These are phyloP conservation scores for Crataegus laevigata DNA, from an alignment of 306 rosid species.

Conservation along the genomic window DNA sequence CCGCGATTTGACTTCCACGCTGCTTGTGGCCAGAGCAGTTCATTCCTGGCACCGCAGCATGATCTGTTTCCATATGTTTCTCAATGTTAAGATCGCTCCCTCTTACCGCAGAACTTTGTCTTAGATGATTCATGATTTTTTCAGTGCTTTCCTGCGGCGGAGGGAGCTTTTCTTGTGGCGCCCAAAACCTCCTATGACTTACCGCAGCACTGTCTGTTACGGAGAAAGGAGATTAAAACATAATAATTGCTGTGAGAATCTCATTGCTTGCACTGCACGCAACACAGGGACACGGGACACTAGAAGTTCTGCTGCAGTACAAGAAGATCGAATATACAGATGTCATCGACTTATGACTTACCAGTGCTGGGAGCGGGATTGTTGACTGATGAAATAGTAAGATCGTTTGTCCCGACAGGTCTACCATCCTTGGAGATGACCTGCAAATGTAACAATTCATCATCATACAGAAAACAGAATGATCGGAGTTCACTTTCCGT, in stretches of 20 bases:
- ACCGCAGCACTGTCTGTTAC: constrained; percentile 23
- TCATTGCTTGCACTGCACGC: not conserved
- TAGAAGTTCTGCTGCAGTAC: not conserved
- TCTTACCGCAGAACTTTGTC: constrained; percentile 19
- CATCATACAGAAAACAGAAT: not conserved
- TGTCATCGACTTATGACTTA: constrained; percentile 11
- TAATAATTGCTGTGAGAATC: not conserved
- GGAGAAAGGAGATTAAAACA: constrained; percentile 2
- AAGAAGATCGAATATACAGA: not conserved
- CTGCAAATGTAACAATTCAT: constrained; percentile 29
- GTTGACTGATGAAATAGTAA: constrained; percentile 15
- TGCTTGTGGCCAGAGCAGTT: constrained; percentile 13
- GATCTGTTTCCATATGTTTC: not conserved
- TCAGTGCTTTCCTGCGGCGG: constrained; percentile 31
- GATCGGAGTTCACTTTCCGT: not conserved
- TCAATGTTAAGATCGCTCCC: constrained; percentile 3
- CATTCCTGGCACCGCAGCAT: constrained; percentile 8
- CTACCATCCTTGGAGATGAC: constrained; percentile 65
- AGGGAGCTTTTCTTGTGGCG: constrained; percentile 13
- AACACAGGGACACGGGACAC: too few species aligned
- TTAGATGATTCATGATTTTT: constrained; percentile 39
- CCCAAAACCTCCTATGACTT: constrained; percentile 13
- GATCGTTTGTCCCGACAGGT: constrained; percentile 25
- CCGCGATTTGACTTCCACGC: constrained; percentile 11
- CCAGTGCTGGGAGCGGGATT: constrained; percentile 28